Base-by-base conservation (phyloP, 306 rosid species). In the Betula pendula region DNA sequence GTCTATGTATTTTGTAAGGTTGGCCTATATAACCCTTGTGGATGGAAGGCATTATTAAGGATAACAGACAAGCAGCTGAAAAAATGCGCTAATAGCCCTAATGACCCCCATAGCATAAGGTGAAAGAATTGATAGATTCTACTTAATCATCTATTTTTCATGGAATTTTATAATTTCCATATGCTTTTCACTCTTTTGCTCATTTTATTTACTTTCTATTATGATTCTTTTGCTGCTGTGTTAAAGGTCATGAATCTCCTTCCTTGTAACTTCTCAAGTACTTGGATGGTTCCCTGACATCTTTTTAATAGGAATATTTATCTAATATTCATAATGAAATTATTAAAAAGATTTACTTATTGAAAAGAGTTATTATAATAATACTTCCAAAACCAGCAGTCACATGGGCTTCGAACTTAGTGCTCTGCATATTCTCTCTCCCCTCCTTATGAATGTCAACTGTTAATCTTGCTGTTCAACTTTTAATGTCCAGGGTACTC, bases 401-500 rank as follows among this genome's bases (percentile, higher is more conserved):
- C 8, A 27, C 24, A 31, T 27, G 24, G 19, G 40, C 16, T 59
- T 59, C 35, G 27, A 13, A 25, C 6, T 59, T 15, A 20, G 40
- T 59, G 66, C 8, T 27, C 5, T 1, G 35, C 9, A 24, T 56
- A 5, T 56, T 22, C 63, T 10, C 17, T 16, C 0, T n/a, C n/a
- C n/a, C n/a, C n/a, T 31, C 4, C 31, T 58, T 31, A 43, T 33
- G 25, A 45, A 59, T 45, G 20, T 78, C 19, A 33, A 25, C 27
- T 16, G 33, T 47, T 68, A 49, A 49, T 67, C 40, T 38, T 38
- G 22, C 38, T 49, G 6, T 20, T 65, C 31, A 1, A 40, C 35
- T 40, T 44, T 42, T 31, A 10, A 38, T 33, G 71, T 15, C 11
- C 74, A 87, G 90, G 98, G 98, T 71, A 89, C 88, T 75, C 97